Evolutionary conservation across 2,329 filamentous ascomycete genomes (phyloP), one percentile per base, ranked within the genome.

Genomic region (Didymellaceae sp.): DNA sequence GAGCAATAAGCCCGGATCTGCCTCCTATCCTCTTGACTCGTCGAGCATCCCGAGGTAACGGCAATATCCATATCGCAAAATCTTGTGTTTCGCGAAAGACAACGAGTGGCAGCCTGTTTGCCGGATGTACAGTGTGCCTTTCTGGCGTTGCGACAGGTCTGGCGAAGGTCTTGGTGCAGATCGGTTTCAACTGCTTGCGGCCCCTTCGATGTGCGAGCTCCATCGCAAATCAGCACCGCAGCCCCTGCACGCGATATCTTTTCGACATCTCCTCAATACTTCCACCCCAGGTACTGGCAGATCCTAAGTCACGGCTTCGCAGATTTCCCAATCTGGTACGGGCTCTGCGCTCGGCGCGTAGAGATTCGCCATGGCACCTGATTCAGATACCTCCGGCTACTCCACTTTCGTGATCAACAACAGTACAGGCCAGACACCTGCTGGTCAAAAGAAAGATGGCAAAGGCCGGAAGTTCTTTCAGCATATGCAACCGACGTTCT

Each of bases 401-500:
- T 42, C 38, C 26, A 52, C 42, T 21, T 20, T 45, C 11, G 34
- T 34, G 26, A 35, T 46, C 21, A 30, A 28, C 7, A 33, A 32
- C 21, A 38, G 3, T n/a, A 21, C 48, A 22, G 24, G n/a, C 18
- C 42, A 38, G 18, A 20, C 20, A 33, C 42, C 14, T 47, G 32
- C 26, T 25, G 7, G 30, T 9, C 39, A 34, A 10, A 20, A 6
- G 14, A 52, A 44, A n/a, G 44, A 47, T 5, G 43, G 26, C 13
- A 58, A 58, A 26, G 54, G 54, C 5, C 53, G 55, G 31, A 59
- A 54, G 34, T 64, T 58, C 39, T 66, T 64, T 30, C 51, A 58
- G 33, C 54, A 63, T 17, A 45, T 62, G 37, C 53, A 65, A 31
- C 63, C 63, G 3, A 63, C 57, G 4, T 66, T 66, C 41, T 39